Conservation (phyloP, 352 stramenopile genomes). For the Stramenopiles sp. region DNA sequence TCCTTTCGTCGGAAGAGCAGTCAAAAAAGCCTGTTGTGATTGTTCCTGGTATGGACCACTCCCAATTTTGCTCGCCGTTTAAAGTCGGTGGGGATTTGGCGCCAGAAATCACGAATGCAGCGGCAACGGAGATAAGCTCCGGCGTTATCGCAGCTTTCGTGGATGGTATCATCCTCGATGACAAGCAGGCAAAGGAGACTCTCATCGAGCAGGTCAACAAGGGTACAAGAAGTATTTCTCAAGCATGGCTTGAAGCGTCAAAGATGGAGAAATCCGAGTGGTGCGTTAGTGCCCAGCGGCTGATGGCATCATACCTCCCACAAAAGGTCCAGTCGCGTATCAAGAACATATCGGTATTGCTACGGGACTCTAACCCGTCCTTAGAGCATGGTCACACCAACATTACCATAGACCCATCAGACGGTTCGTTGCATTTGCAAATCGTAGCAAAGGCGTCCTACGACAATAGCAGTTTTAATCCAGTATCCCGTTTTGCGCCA, state of each 20-base stretch:
- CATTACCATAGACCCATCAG: neutral
- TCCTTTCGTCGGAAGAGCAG: neutral
- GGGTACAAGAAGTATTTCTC: neutral
- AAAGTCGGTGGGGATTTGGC: conserved; percentile 1
- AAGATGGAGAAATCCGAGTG: neutral
- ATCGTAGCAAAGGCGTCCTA: neutral
- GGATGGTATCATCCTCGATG: neutral
- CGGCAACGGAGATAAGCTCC: neutral
- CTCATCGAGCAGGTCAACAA: neutral
- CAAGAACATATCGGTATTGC: neutral
- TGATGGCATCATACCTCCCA: neutral
- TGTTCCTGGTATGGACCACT: conserved; percentile 1
- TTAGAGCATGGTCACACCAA: neutral
- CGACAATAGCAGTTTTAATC: conserved; percentile 6
- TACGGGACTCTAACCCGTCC: neutral
- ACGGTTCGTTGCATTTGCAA: neutral
- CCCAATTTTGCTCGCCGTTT: neutral
- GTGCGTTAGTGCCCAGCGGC: neutral
- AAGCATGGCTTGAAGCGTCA: neutral
- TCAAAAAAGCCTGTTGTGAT: neutral
- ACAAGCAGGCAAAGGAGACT: neutral
- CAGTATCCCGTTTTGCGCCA: neutral
- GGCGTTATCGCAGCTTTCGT: neutral
- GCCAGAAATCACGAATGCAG: neutral
- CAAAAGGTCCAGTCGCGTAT: neutral